Evolutionary conservation across 2,329 filamentous ascomycete species (phyloP).

Genomic region (Fusarium sp.): DNA sequence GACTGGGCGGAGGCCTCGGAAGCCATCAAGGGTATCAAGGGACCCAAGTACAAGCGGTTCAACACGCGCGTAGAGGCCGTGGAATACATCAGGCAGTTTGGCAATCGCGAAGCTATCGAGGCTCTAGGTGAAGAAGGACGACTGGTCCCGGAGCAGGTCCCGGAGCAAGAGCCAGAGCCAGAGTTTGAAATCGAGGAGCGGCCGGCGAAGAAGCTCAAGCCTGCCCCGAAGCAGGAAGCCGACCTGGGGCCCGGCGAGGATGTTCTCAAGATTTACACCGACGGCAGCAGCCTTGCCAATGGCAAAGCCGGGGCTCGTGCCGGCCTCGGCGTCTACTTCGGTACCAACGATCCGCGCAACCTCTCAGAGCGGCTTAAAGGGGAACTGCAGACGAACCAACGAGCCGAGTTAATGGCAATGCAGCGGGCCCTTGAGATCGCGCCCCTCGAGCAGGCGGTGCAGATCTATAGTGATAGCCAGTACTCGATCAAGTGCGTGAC

Average conservation of each 20-base stretch:
- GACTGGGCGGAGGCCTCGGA: slow-evolving; percentile 79
- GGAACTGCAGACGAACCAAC: slow-evolving; percentile 89
- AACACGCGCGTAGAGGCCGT: slow-evolving; percentile 80
- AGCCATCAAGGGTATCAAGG: slow-evolving; percentile 82
- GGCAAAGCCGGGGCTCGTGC: slow-evolving; percentile 69
- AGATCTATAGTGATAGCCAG: slow-evolving; percentile 90
- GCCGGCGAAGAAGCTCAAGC: slow-evolving; percentile 45
- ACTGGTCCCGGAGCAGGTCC: slow-evolving; percentile 23
- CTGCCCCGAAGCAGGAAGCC: slow-evolving; percentile 48
- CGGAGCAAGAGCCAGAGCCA: slow-evolving; percentile 2
- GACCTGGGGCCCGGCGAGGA: slow-evolving; percentile 27
- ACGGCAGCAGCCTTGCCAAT: slow-evolving; percentile 74
- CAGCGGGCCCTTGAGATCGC: slow-evolving; percentile 85
- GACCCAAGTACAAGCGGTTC: slow-evolving; percentile 80
- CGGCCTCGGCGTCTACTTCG: slow-evolving; percentile 77
- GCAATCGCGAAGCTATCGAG: slow-evolving; percentile 61
- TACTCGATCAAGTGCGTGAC: slow-evolving; percentile 94
- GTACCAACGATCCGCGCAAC: slow-evolving; percentile 70
- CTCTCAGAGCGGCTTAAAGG: slow-evolving; percentile 84
- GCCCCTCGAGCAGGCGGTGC: slow-evolving; percentile 76
- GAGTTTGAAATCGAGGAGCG: slow-evolving; percentile 38
- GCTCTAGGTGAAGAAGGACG: slow-evolving; percentile 55
- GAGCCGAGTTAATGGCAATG: slow-evolving; percentile 94
- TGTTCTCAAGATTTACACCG: slow-evolving; percentile 69
- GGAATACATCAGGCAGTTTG: slow-evolving; percentile 75